Conservation (phyloP, 306 rosid species). For the Hippophae tibetana region DNA sequence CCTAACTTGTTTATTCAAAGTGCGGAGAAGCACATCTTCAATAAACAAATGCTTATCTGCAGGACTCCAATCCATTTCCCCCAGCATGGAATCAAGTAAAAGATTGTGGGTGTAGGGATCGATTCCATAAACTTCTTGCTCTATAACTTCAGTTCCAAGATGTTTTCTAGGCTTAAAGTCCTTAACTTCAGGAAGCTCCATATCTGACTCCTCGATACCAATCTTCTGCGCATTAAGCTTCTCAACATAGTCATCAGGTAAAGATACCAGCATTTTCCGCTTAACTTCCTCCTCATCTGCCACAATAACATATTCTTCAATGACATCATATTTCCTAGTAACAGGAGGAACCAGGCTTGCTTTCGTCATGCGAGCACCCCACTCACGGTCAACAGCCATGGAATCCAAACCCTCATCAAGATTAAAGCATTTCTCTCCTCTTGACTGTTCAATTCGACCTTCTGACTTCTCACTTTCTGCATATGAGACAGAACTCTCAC, state of each 20-base stretch:
- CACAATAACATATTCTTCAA: slow-evolving; percentile 70
- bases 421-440: slow-evolving; percentile 39
- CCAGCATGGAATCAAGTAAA: slow-evolving; percentile 81
- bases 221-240: slow-evolving; percentile 81
- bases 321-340: slow-evolving; percentile 89
- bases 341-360: slow-evolving; percentile 98
- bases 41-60: slow-evolving; percentile 70
- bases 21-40: slow-evolving; percentile 76
- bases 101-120: slow-evolving; percentile 98
- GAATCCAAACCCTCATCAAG: slow-evolving; percentile 48
- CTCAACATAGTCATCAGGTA: slow-evolving; percentile 91
- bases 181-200: slow-evolving; percentile 99
- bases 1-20: slow-evolving; percentile 76
- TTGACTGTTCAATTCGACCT: slow-evolving; percentile 38
- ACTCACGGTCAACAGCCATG: slow-evolving; percentile 75
- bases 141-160: slow-evolving; percentile 82
- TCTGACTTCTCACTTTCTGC: slow-evolving; percentile 63
- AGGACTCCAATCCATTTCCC: slow-evolving; percentile 74
- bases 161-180: slow-evolving; percentile 86
- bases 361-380: slow-evolving; percentile 99
- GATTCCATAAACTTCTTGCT: slow-evolving; percentile 98
- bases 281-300: slow-evolving; percentile 89
- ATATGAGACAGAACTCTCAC: slow-evolving; percentile 53
- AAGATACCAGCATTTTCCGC: slow-evolving; percentile 85
- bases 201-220: slow-evolving; percentile 92